Base-by-base conservation (phyloP, 345 rosid genomes). In the Populus tremula region DNA sequence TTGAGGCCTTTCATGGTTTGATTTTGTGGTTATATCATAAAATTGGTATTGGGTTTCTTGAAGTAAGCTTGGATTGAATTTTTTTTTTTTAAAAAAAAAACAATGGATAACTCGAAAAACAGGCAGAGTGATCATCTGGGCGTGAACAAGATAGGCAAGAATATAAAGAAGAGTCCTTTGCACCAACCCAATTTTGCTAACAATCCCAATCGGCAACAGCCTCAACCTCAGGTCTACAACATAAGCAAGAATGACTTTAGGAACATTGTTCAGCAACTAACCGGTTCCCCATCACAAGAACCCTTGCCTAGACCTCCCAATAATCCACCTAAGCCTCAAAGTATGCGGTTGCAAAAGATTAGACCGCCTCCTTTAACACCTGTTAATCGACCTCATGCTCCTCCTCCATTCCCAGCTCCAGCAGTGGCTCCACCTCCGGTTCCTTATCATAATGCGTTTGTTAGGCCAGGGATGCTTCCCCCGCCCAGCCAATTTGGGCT, bases 231-330 rank as follows among this genome's bases (percentile, higher is more conserved):
- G 78, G 97, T 94, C 77, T 94, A 94, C 83, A 94, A 93, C 82
- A 93, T 94, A 67, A 93, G 92, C 92, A 94, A 94, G 93, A 91
- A 87, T 72, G 93, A 94, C 69, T 94, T 94, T 62, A 85, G 95
- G 70, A 93, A 88, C 77, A 84, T 93, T 75, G 98, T 93, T 87
- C 98, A 94, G 87, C 94, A 90, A 81, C 87, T 94, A 13, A 94
- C 97, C 0, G 97, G 98, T 75, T 92, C 98, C 75, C 82, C 82
- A 61, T 74, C 82, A 2, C 82, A 86, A 39, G 95, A 94, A 25
- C 89, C 84, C 75, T 82, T 89, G 84, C 97, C 97, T 63, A 90
- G 88, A 49, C 98, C 98, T 63, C 89, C 91, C 21, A 91, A 85
- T 70, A 92, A 88, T 78, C 84, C 90, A 61, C 89, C 92, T 6